These are phyloP conservation scores for Eutrema heterophyllum DNA, from an alignment of 345 rosid genomes.

Conservation along the genomic window DNA sequence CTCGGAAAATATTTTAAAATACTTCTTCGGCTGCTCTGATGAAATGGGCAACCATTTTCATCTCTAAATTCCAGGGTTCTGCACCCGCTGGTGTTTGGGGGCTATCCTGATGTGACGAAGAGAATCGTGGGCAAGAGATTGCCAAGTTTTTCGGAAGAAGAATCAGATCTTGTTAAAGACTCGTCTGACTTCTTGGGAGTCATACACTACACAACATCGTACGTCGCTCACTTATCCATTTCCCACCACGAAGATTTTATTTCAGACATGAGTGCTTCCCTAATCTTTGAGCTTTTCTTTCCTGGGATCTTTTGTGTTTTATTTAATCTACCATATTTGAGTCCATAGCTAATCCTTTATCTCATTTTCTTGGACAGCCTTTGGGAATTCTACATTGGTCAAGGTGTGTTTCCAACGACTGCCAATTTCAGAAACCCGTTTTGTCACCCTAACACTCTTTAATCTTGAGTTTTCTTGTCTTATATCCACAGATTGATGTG, in stretches of 20 bases:
- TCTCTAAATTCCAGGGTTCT: slow-evolving; percentile 38
- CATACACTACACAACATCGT: slow-evolving; percentile 32
- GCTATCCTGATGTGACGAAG: slow-evolving; percentile 63
- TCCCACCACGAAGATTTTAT: slow-evolving; percentile 24
- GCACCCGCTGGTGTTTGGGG: slow-evolving; percentile 66
- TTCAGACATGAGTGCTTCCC: slow-evolving; percentile 29
- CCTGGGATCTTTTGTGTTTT: background rate
- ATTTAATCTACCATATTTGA: background rate
- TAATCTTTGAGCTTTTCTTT: slow-evolving; percentile 20
- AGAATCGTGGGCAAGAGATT: slow-evolving; percentile 52
- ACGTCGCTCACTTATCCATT: slow-evolving; percentile 27
- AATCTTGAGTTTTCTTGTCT: background rate
- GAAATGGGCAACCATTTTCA: too few species aligned
- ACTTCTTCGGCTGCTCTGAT: too few species aligned
- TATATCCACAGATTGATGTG: slow-evolving; percentile 26
- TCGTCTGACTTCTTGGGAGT: slow-evolving; percentile 58
- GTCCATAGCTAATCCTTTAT: background rate
- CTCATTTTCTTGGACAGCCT: slow-evolving; percentile 25
- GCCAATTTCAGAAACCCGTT: background rate
- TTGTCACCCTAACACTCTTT: background rate
- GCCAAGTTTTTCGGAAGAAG: slow-evolving; percentile 44
- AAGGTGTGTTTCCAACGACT: slow-evolving; percentile 11
- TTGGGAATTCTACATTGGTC: background rate
- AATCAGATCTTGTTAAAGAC: slow-evolving; percentile 51
- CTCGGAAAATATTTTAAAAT: too few species aligned